phyloP scores from a whole-genome alignment of 2,329 filamentous ascomycete genomes.

The Colletotrichum navitas region DNA sequence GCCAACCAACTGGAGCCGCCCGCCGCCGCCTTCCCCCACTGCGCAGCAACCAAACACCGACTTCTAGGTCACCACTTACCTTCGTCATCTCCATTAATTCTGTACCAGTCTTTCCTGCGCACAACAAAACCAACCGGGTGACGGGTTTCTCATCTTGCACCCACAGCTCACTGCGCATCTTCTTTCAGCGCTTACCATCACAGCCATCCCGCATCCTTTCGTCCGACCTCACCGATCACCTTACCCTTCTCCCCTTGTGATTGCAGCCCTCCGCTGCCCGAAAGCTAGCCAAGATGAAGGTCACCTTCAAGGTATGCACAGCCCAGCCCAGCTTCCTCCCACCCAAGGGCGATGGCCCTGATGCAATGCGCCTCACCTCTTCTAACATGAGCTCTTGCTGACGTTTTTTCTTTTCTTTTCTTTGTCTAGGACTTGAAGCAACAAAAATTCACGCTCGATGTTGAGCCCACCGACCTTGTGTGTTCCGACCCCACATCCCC shows the following conservation, averaged over 20 bases:
- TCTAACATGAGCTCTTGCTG: conserved; percentile 30
- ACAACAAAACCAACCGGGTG: conserved; percentile 36
- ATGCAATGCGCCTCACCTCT: neutral
- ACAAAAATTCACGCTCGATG: conserved; percentile 97
- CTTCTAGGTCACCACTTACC: conserved; percentile 42
- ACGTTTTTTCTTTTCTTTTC: neutral
- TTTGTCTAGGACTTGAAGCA: conserved; percentile 89
- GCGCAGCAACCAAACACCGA: conserved; percentile 40
- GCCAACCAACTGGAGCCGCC: conserved; percentile 36
- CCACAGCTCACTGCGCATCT: conserved; percentile 29
- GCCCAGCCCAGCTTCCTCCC: conserved; percentile 36
- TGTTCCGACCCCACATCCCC: conserved; percentile 55
- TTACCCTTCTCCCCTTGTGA: conserved; percentile 3
- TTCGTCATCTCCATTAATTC: conserved; percentile 43
- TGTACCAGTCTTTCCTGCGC: conserved; percentile 35
- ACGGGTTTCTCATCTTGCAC: conserved; percentile 37
- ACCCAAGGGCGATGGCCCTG: neutral
- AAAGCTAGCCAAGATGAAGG: conserved; percentile 70
- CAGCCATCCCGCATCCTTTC: neutral
- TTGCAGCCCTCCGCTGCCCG: conserved; percentile 49
- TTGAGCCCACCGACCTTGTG: conserved; percentile 93
- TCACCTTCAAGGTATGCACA: conserved; percentile 72
- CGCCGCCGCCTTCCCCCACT: conserved; percentile 33
- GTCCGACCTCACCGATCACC: conserved; percentile 5
- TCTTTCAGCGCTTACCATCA: conserved; percentile 16